Conservation (phyloP, 306 rosid genomes). For the Canavalia ensiformis region DNA sequence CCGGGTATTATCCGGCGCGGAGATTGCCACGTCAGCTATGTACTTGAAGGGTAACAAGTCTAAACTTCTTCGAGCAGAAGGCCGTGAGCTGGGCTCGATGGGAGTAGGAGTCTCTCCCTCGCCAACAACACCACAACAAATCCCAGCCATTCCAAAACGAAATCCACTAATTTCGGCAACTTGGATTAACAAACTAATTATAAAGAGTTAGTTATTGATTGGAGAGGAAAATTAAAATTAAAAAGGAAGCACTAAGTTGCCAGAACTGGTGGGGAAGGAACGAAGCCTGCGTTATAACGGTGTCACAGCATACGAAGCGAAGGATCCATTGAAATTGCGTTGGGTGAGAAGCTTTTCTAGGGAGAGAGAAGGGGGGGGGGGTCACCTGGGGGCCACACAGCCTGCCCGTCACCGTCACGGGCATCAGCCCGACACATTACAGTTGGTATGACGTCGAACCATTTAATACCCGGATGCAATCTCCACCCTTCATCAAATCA, state of each 20-base stretch:
- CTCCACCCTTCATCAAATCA: constrained; percentile 42
- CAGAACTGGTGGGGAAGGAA: too few relatives aligned
- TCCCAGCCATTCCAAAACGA: constrained; percentile 66
- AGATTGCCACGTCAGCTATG: constrained; percentile 56
- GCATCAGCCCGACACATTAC: constrained; percentile 68
- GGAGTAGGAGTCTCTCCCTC: constrained; percentile 67
- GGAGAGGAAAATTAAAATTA: too few relatives aligned
- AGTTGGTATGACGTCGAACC: constrained; percentile 83
- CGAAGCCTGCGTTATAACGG: too few relatives aligned
- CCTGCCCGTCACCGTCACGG: constrained; percentile 84
- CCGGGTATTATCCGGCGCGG: constrained; percentile 40
- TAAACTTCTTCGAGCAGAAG: constrained; percentile 62
- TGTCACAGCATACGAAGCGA: background rate
- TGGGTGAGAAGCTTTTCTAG: constrained; percentile 53
- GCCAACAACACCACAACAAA: constrained; percentile 78
- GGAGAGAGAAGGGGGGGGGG: constrained; percentile 14
- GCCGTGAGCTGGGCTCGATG: constrained; percentile 52
- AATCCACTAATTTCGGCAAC: too few relatives aligned
- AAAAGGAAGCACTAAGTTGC: too few relatives aligned
- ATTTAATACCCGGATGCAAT: constrained; percentile 48
- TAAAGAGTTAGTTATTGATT: too few relatives aligned
- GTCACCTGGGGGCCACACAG: constrained; percentile 73
- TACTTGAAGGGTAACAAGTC: constrained; percentile 54
- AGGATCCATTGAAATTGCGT: constrained; percentile 27
- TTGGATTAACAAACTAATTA: too few relatives aligned